Evolutionary conservation across 306 rosid species (phyloP), one percentile per base, ranked within the genome.

Genomic region (Parietaria judaica): DNA sequence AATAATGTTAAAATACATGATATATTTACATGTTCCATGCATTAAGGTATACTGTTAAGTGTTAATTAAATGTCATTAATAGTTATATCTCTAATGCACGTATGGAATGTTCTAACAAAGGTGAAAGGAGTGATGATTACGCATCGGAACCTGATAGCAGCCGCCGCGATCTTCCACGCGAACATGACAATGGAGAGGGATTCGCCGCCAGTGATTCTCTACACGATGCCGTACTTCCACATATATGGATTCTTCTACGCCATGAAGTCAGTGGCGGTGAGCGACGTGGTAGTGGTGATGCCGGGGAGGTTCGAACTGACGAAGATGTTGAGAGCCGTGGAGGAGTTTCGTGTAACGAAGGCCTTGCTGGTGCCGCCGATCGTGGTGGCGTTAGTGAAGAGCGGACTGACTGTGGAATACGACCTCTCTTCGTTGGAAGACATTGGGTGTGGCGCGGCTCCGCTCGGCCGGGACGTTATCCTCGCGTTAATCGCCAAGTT

Each of bases 91-190:
- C 31, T 23, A 23, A 23, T 23, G 31, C 31, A 23, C 31, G 2
- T 23, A 23, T 23, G 31, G 2, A 23, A 23, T 23, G 31, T 23
- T 23, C 31, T 23, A 23, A 23, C 31, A 23, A 23, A 23, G 37
- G 66, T 76, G 10, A 83, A 83, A 54, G 89, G 89, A 0, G 89
- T 78, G 35, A 66, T 72, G 76, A 31, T 71, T 2, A 83, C 86
- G 12, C 86, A 83, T 45, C 76, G 80, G 58, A 83, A 80, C 58
- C 47, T 83, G 46, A 75, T 56, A 0, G 76, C 82, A 2, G 0
- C 10, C 0, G 58, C 52, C 1, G 76, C 76, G 6, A 44, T 47
- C 14, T 31, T 17, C 68, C 35, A 70, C 56, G 70, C 68, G 15
- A 45, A 36, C 51, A 6, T 3, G 36, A 51, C 56, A 75, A 10